phyloP scores from a whole-genome alignment of 176 grass and related monocot species.

The Avena atlantica region DNA sequence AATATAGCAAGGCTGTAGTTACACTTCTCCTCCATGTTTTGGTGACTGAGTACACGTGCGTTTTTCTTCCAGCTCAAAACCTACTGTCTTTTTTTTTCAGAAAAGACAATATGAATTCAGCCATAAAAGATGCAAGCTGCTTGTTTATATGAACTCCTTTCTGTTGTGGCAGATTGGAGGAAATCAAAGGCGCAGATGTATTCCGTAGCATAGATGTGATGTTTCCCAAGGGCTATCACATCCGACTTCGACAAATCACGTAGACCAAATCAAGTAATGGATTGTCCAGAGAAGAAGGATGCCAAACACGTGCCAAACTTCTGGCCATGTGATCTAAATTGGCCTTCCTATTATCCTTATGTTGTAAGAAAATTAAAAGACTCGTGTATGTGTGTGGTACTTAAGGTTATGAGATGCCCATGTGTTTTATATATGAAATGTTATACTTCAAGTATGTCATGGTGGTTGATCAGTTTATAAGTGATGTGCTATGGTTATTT shows the following conservation, averaged over 20 bases:
- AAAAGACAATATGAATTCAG: background rate
- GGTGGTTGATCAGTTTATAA: background rate
- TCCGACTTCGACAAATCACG: background rate
- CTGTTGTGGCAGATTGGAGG: background rate
- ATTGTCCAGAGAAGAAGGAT: background rate
- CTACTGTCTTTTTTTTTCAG: too few relatives aligned
- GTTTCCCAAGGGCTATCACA: slow-evolving; percentile 18
- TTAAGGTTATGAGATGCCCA: background rate
- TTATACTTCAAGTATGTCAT: background rate
- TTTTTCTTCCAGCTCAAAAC: background rate
- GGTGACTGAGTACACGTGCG: slow-evolving; percentile 3
- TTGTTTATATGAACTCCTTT: background rate
- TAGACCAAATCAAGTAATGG: background rate
- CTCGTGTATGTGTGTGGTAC: background rate
- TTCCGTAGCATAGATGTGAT: background rate
- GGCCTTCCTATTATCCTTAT: background rate
- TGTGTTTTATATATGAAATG: background rate
- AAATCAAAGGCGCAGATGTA: background rate
- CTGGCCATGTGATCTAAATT: background rate
- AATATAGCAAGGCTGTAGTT: slow-evolving; percentile 8
- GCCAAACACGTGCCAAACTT: background rate
- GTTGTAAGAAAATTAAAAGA: background rate
- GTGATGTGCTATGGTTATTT: too few relatives aligned
- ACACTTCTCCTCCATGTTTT: slow-evolving; percentile 25
- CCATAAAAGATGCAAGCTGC: background rate